phyloP scores from a whole-genome alignment of 2,329 filamentous ascomycete species.

The Shiraia bambusicola region DNA sequence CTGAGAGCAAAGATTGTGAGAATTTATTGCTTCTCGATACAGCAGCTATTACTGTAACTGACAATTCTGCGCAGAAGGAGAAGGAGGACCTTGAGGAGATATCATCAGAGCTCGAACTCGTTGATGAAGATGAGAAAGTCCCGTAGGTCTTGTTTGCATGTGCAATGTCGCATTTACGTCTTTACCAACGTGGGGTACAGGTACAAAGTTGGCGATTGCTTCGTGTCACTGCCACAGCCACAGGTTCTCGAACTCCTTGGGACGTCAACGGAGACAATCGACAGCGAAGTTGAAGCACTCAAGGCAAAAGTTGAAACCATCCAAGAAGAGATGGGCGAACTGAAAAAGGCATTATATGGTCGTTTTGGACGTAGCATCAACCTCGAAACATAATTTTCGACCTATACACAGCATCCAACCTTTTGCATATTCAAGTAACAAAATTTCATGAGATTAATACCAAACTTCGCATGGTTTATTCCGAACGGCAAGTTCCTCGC shows the following conservation, averaged over 20 bases:
- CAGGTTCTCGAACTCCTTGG: constrained; percentile 86
- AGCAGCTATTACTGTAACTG: not conserved
- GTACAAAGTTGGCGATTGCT: constrained; percentile 96
- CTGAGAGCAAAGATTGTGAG: constrained; percentile 75
- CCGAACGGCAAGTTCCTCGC: no score
- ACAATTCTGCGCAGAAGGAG: constrained; percentile 70
- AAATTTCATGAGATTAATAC: no score
- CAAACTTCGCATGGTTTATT: no score
- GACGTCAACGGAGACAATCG: constrained; percentile 69
- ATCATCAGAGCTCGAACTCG: constrained; percentile 84
- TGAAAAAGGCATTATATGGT: constrained; percentile 92
- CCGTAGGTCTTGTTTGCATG: constrained; percentile 61
- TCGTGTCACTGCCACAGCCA: constrained; percentile 79
- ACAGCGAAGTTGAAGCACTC: constrained; percentile 71
- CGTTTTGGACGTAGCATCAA: constrained; percentile 97
- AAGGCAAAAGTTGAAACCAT: constrained; percentile 75
- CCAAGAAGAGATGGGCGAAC: constrained; percentile 81
- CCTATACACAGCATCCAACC: not conserved
- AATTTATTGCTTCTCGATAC: constrained; percentile 8
- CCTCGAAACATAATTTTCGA: constrained; percentile 67
- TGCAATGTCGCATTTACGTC: not conserved
- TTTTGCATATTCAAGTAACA: not conserved
- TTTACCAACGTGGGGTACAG: constrained; percentile 49
- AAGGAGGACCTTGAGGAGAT: constrained; percentile 97
- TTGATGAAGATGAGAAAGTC: constrained; percentile 90